Conservation (phyloP, 1,139 yeast genomes). For the Saccharomyces hybrid region DNA sequence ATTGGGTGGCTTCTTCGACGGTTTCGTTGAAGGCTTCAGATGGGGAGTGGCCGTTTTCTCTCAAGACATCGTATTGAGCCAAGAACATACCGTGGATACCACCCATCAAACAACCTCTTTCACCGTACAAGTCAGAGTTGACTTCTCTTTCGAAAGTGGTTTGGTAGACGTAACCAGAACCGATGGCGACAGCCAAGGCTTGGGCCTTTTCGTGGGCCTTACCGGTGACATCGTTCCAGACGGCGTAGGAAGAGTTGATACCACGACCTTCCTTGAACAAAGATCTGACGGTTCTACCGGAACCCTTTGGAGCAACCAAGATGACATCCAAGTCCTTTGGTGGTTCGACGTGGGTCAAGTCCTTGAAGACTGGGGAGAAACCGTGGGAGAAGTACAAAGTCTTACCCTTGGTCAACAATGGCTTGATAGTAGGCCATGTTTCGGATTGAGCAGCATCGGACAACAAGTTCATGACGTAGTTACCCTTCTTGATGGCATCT, state of each 20-base stretch:
- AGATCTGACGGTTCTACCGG: conserved; percentile 99
- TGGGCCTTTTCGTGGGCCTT: conserved; percentile 98
- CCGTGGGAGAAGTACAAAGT: conserved; percentile 98
- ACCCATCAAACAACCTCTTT: conserved; percentile 99
- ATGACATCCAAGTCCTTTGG: conserved; percentile 94
- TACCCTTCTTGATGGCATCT: conserved; percentile 89
- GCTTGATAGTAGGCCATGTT: conserved; percentile 84
- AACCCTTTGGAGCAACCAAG: conserved; percentile 99
- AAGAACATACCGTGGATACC: conserved; percentile 99
- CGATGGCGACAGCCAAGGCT: conserved; percentile 97
- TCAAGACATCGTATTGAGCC: conserved; percentile 98
- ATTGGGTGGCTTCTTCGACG: conserved; percentile 99
- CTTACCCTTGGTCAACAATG: conserved; percentile 91
- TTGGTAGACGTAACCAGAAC: conserved; percentile 99
- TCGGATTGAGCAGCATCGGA: conserved; percentile 99
- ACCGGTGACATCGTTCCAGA: conserved; percentile 98
- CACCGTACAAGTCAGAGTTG: conserved; percentile 98
- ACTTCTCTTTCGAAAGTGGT: conserved; percentile 99
- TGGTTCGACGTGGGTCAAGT: conserved; percentile 90
- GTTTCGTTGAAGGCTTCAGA: conserved; percentile 99
- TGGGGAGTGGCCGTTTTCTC: conserved; percentile 99
- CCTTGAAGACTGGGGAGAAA: conserved; percentile 98
- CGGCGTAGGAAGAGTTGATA: conserved; percentile 98
- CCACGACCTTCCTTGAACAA: conserved; percentile 99
- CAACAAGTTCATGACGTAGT: conserved; percentile 92